Conservation (phyloP, 1,139 yeast species). For the Diutina mesorugosa region DNA sequence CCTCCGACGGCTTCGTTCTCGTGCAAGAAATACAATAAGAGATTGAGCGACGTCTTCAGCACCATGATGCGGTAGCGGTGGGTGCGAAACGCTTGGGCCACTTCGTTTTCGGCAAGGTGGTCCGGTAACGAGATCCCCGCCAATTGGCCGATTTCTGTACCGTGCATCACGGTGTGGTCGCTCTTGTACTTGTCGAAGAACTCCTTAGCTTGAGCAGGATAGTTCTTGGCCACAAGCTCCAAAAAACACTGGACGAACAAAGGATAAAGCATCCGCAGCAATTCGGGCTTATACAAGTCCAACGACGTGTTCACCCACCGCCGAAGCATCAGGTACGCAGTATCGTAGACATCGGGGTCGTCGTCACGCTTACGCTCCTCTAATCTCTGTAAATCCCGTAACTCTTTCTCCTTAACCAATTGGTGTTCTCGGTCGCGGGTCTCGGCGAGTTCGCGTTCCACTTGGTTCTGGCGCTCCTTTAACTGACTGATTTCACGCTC, state of each 20-base stretch:
- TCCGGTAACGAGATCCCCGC: slow-evolving; percentile 68
- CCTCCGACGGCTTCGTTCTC: slow-evolving; percentile 94
- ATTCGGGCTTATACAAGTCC: slow-evolving; percentile 85
- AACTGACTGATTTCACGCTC: slow-evolving; percentile 26
- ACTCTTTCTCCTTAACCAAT: slow-evolving; percentile 28
- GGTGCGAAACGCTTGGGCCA: slow-evolving; percentile 62
- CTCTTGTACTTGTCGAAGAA: slow-evolving; percentile 65
- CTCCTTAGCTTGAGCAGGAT: slow-evolving; percentile 46
- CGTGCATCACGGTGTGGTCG: slow-evolving; percentile 70
- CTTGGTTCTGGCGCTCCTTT: slow-evolving; percentile 20
- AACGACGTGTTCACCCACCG: slow-evolving; percentile 88
- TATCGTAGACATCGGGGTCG: slow-evolving; percentile 59
- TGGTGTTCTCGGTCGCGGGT: slow-evolving; percentile 27
- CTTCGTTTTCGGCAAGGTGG: slow-evolving; percentile 71
- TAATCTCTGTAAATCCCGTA: slow-evolving; percentile 28
- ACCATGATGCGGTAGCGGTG: slow-evolving; percentile 67
- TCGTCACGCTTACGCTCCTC: slow-evolving; percentile 26
- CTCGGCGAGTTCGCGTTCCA: slow-evolving; percentile 27
- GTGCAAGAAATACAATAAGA: slow-evolving; percentile 74
- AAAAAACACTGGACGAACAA: slow-evolving; percentile 80
- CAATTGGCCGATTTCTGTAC: slow-evolving; percentile 59
- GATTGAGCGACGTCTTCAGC: slow-evolving; percentile 75
- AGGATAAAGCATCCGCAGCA: slow-evolving; percentile 75
- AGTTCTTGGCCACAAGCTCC: slow-evolving; percentile 58
- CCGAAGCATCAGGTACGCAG: slow-evolving; percentile 70